Conservation (phyloP, 2,329 filamentous ascomycete genomes). For the Aspergillus brasiliensis region DNA sequence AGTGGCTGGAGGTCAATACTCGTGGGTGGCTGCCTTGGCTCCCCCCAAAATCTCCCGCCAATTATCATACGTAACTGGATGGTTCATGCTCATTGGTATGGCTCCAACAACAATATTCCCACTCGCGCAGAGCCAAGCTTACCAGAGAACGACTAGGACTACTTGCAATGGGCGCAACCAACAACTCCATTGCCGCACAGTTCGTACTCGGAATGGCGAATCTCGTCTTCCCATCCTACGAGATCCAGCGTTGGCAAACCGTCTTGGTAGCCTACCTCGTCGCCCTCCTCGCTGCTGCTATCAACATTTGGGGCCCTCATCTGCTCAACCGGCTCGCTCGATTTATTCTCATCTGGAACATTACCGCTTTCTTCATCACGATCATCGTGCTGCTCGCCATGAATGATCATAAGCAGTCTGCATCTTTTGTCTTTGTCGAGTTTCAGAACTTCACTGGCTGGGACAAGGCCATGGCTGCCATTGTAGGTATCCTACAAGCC, state of each 20-base stretch:
- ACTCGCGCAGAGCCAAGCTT: background rate
- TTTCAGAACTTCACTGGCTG: constrained; percentile 60
- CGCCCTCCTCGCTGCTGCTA: constrained; percentile 44
- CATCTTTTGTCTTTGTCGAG: constrained; percentile 57
- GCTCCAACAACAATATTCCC: background rate
- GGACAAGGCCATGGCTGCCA: constrained; percentile 50
- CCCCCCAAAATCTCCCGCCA: constrained; percentile 50
- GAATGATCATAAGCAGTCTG: constrained; percentile 55
- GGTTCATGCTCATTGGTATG: constrained; percentile 53
- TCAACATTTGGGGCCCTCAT: constrained; percentile 54
- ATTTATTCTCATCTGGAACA: constrained; percentile 55
- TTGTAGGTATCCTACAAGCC: constrained; percentile 56
- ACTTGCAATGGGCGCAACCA: constrained; percentile 54
- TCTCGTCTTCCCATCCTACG: constrained; percentile 52
- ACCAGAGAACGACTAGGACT: constrained; percentile 1
- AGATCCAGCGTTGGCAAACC: constrained; percentile 59
- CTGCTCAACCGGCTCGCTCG: constrained; percentile 55
- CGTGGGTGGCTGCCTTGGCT: constrained; percentile 59
- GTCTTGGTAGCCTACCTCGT: constrained; percentile 56
- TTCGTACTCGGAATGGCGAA: constrained; percentile 59
- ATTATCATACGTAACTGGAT: constrained; percentile 50
- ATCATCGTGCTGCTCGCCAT: constrained; percentile 54
- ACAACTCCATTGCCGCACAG: constrained; percentile 57
- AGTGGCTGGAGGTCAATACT: constrained; percentile 60
- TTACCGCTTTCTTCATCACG: constrained; percentile 54